These are phyloP conservation scores for Eutrema salsugineum DNA, from an alignment of 441 rosid genomes.

Conservation along the genomic window DNA sequence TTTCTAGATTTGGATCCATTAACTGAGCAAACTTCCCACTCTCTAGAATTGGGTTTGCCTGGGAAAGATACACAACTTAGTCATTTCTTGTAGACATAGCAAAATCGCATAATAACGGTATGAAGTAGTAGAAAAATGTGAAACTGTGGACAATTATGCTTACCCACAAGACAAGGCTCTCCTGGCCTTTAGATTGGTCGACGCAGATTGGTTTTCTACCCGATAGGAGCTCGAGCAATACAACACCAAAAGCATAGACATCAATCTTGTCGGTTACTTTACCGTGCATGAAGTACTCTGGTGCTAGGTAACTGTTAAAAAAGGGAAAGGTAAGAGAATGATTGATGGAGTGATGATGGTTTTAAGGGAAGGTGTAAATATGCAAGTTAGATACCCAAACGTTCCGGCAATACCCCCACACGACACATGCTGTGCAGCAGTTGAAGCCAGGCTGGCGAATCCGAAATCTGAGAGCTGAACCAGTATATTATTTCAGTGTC, in stretches of 20 bases:
- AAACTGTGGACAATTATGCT: conserved; percentile 19
- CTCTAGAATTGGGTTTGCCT: conserved; percentile 84
- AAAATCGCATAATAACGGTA: not conserved
- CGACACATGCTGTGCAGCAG: conserved; percentile 41
- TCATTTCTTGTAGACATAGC: conserved; percentile 11
- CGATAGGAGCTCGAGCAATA: conserved; percentile 86
- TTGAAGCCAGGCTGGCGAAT: conserved; percentile 62
- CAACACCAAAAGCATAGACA: conserved; percentile 89
- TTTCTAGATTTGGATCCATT: conserved; percentile 61
- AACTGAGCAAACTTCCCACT: conserved; percentile 58
- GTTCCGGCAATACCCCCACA: conserved; percentile 82
- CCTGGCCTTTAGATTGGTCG: conserved; percentile 59
- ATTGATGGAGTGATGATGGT: not conserved
- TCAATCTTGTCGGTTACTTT: conserved; percentile 86
- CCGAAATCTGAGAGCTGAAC: conserved; percentile 94
- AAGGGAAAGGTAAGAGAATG: not conserved
- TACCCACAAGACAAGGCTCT: conserved; percentile 96
- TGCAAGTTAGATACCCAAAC: conserved; percentile 58
- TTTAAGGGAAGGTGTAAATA: conserved; percentile 11
- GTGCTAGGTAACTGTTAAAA: conserved; percentile 78
- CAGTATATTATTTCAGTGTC: conserved; percentile 12
- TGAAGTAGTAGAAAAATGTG: not conserved
- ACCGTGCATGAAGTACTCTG: conserved; percentile 91
- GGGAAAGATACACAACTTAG: conserved; percentile 13
- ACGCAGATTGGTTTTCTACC: conserved; percentile 77